Evolutionary conservation across 768 basidiomycete genomes (phyloP).

Genomic region (Podaxis mareebaensis): DNA sequence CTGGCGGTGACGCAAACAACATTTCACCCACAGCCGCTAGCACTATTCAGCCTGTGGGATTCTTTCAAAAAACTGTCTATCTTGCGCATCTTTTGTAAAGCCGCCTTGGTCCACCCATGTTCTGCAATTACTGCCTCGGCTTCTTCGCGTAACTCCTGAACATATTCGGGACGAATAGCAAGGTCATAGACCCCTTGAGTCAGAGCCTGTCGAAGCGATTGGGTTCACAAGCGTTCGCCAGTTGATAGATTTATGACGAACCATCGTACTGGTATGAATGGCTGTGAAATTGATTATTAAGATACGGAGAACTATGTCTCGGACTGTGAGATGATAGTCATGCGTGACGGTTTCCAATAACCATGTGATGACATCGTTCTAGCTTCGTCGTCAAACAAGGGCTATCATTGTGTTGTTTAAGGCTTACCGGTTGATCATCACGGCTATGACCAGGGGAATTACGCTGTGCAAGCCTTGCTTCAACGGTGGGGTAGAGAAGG

Average conservation of each 20-base stretch:
- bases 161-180: slow-evolving; percentile 33
- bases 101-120: slow-evolving; percentile 36
- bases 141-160: slow-evolving; percentile 40
- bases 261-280: slow-evolving; percentile 44
- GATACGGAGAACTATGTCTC: slow-evolving; percentile 34
- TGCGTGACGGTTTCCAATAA: slow-evolving; percentile 40
- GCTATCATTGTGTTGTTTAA: not conserved
- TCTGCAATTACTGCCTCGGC: slow-evolving; percentile 33
- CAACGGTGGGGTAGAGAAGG: slow-evolving; percentile 17
- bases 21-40: not conserved
- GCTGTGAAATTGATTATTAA: slow-evolving; percentile 43
- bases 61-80: slow-evolving; percentile 51
- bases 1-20: not conserved
- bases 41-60: slow-evolving; percentile 22
- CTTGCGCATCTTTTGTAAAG: slow-evolving; percentile 39
- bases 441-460: slow-evolving; percentile 12
- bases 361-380: slow-evolving; percentile 54
- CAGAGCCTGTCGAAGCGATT: slow-evolving; percentile 28
- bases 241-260: slow-evolving; percentile 23
- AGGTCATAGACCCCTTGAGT: slow-evolving; percentile 36
- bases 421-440: slow-evolving; percentile 13
- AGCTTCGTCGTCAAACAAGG: not conserved
- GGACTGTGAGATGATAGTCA: slow-evolving; percentile 24
- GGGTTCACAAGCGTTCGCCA: not conserved
- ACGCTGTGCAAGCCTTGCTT: slow-evolving; percentile 13